phyloP scores from a whole-genome alignment of 2,329 filamentous ascomycete genomes.

The Huntiella abstrusa region DNA sequence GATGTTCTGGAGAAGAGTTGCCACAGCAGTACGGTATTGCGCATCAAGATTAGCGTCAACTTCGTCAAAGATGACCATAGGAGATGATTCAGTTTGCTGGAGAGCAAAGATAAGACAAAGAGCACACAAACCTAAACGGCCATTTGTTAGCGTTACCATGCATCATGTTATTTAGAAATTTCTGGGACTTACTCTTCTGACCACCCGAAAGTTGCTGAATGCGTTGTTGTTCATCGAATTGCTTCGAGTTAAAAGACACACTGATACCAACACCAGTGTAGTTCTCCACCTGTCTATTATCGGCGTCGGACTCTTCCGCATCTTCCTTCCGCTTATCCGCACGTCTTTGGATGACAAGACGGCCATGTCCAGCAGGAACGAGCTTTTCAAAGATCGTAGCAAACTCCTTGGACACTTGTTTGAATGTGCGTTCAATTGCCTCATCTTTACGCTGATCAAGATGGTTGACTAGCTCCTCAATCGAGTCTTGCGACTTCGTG shows the following conservation, averaged over 20 bases:
- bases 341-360: conserved; percentile 81
- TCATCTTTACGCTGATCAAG: conserved; percentile 94
- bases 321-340: conserved; percentile 47
- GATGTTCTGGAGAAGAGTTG: conserved; percentile 66
- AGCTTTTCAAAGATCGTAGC: conserved; percentile 84
- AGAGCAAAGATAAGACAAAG: conserved; percentile 98
- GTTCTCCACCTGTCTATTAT: conserved; percentile 66
- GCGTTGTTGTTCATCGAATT: conserved; percentile 84
- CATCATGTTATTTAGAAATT: conserved; percentile 2
- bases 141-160: conserved; percentile 13
- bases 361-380: conserved; percentile 80
- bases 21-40: conserved; percentile 92
- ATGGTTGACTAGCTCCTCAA: conserved; percentile 79
- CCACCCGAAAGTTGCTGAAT: conserved; percentile 95
- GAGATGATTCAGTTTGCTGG: conserved; percentile 88
- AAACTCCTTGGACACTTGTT: conserved; percentile 90
- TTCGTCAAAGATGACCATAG: conserved; percentile 98
- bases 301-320: conserved; percentile 47
- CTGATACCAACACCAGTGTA: conserved; percentile 93
- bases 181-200: conserved; percentile 61
- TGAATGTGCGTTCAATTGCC: conserved; percentile 95
- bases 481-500: conserved; percentile 67
- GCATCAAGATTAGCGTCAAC: conserved; percentile 97
- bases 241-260: conserved; percentile 96
- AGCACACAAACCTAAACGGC: conserved; percentile 60